These are phyloP conservation scores for Stygiomarasmius scandens DNA, from an alignment of 1,284 basidiomycete genomes.

Conservation along the genomic window DNA sequence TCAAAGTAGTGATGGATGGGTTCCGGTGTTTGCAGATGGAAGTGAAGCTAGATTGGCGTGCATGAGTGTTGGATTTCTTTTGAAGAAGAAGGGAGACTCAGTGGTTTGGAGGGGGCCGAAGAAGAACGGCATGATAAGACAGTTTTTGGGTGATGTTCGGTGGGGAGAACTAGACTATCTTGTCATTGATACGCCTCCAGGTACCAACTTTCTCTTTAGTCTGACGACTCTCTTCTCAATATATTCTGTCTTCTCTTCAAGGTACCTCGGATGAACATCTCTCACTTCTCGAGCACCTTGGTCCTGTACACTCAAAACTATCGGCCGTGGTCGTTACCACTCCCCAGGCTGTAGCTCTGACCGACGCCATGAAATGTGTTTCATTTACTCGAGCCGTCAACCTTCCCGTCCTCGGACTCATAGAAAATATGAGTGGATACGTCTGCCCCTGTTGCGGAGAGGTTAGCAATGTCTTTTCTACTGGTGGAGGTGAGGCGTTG, in stretches of 20 bases:
- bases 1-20: conserved; percentile 96
- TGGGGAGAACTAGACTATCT: conserved; percentile 98
- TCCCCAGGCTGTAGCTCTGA: conserved; percentile 94
- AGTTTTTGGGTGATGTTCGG: conserved; percentile 94
- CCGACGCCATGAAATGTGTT: conserved; percentile 94
- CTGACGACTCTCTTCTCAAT: conserved; percentile 16
- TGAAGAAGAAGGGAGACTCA: conserved; percentile 88
- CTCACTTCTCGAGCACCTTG: conserved; percentile 91
- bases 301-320: conserved; percentile 80
- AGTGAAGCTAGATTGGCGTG: conserved; percentile 74
- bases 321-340: conserved; percentile 94
- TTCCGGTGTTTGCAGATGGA: conserved; percentile 92
- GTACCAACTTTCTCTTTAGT: conserved; percentile 43
- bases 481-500: conserved; percentile 90
- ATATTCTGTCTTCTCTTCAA: conserved; percentile 34
- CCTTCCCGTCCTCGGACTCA: conserved; percentile 89
- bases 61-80: conserved; percentile 96
- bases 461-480: conserved; percentile 93
- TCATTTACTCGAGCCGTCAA: conserved; percentile 90
- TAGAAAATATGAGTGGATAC: conserved; percentile 99
- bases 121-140: conserved; percentile 99
- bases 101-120: conserved; percentile 99
- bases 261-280: conserved; percentile 99
- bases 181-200: conserved; percentile 96
- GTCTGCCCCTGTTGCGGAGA: conserved; percentile 95